phyloP scores from a whole-genome alignment of 768 basidiomycete genomes.

The Termitomyces sp. region DNA sequence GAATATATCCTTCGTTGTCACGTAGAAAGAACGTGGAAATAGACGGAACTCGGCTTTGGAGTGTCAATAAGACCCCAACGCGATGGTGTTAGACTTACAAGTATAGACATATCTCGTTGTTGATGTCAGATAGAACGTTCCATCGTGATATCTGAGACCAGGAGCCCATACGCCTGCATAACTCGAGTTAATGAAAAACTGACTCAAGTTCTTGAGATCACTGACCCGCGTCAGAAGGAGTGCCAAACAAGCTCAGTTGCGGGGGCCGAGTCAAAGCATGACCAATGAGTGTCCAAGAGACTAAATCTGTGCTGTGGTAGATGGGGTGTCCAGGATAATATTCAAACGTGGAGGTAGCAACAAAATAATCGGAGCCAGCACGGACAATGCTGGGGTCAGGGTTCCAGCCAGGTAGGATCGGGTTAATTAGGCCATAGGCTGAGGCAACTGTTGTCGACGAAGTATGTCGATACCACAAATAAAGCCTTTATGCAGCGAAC shows the following conservation, averaged over 20 bases:
- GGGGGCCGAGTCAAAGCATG: constrained; percentile 33
- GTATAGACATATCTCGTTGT: constrained; percentile 39
- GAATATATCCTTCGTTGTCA: constrained; percentile 34
- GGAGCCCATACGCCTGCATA: constrained; percentile 34
- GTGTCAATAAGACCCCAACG: neutral
- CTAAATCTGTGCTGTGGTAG: constrained; percentile 37
- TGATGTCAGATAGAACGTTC: constrained; percentile 31
- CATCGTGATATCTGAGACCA: constrained; percentile 30
- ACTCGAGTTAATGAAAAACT: neutral
- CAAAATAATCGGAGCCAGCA: constrained; percentile 36
- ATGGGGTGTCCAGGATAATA: constrained; percentile 39
- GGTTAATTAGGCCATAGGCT: constrained; percentile 22
- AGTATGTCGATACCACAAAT: neutral
- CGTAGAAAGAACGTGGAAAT: constrained; percentile 37
- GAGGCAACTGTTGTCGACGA: neutral
- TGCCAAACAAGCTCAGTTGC: constrained; percentile 32
- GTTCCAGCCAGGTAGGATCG: constrained; percentile 38
- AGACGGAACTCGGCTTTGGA: constrained; percentile 29
- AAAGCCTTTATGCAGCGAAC: too few species aligned
- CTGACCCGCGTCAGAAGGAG: constrained; percentile 35
- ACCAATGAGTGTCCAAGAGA: constrained; percentile 33
- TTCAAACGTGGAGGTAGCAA: constrained; percentile 36
- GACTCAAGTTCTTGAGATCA: neutral
- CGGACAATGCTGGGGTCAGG: constrained; percentile 37
- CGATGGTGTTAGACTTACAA: constrained; percentile 13